phyloP scores from a whole-genome alignment of 2,329 filamentous ascomycete species.

The Claviceps sp. region DNA sequence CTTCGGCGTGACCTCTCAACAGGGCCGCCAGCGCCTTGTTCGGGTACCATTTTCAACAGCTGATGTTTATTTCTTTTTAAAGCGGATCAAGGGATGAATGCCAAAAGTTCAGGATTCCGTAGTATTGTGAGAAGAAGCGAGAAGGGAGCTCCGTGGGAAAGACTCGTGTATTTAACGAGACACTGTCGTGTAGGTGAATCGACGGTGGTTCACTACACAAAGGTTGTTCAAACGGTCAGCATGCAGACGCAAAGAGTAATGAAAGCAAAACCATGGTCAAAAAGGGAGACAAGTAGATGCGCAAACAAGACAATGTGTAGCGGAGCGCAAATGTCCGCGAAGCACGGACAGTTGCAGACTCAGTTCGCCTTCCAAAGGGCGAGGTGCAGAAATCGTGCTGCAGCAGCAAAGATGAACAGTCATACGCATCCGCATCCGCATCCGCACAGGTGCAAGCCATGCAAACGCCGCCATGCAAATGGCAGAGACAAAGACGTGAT shows the following conservation, averaged over 20 bases:
- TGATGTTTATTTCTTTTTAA: neutral
- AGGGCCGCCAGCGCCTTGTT: slow-evolving; percentile 32
- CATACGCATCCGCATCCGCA: neutral
- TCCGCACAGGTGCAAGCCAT: neutral
- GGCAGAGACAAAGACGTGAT: neutral
- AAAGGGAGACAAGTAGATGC: neutral
- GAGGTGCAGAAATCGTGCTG: slow-evolving; percentile 4
- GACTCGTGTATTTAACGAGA: neutral
- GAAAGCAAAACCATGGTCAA: neutral
- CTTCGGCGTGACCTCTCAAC: slow-evolving; percentile 22
- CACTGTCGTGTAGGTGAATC: neutral
- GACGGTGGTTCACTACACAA: neutral
- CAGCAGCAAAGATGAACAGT: slow-evolving; percentile 1
- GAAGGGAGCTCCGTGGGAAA: no score
- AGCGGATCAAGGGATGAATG: neutral
- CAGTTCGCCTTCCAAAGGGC: slow-evolving; percentile 9
- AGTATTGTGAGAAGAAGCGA: neutral
- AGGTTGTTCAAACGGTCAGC: neutral
- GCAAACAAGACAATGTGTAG: slow-evolving; percentile 5
- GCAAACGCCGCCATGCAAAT: neutral
- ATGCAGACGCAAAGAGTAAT: neutral
- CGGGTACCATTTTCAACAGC: slow-evolving; percentile 23
- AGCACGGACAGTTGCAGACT: slow-evolving; percentile 15
- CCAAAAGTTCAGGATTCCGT: neutral
- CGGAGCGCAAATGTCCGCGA: slow-evolving; percentile 10